A percentile compares a stretch with the other conserved stretches of the same genome.
Conservation (phyloP, 225 moss, liverwort and hornwort species). For the Bryoerythrophyllum caledonicum region DNA sequence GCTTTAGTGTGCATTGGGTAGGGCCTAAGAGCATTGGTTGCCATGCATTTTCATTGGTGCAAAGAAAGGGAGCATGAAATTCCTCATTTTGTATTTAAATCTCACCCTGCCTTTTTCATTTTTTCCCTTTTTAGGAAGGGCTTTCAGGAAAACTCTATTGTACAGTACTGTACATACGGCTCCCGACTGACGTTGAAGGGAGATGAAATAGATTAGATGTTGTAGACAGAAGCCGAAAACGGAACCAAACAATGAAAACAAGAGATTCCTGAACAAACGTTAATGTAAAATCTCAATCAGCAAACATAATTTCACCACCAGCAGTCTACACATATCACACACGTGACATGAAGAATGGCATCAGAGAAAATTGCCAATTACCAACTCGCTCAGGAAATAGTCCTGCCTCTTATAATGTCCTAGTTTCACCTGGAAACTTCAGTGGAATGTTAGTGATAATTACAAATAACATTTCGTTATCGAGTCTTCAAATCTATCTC, state of each 20-base stretch:
- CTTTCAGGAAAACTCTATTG: too few relatives aligned
- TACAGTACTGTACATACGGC: too few relatives aligned
- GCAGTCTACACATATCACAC: not conserved
- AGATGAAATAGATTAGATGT: too few relatives aligned
- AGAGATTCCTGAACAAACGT: not conserved
- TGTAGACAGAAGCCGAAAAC: too few relatives aligned
- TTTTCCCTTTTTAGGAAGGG: too few relatives aligned
- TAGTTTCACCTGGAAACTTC: not conserved
- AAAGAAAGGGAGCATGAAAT: too few relatives aligned
- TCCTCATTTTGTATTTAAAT: too few relatives aligned
- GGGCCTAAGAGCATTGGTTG: too few relatives aligned
- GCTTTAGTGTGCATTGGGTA: too few relatives aligned
- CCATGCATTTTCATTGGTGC: too few relatives aligned
- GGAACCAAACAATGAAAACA: not conserved
- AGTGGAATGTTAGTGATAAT: not conserved
- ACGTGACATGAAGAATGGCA: not conserved
- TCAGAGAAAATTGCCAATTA: not conserved
- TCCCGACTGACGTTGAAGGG: too few relatives aligned
- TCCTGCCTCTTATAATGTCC: not conserved
- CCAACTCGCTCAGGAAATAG: not conserved
- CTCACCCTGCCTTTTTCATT: too few relatives aligned
- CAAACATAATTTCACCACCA: slow-evolving; percentile 6
- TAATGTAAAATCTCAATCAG: not conserved
- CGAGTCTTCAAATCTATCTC: not conserved
- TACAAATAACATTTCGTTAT: not conserved